These are phyloP conservation scores for Cryomyces minteri DNA, from an alignment of 495 filamentous ascomycete genomes.

Conservation along the genomic window DNA sequence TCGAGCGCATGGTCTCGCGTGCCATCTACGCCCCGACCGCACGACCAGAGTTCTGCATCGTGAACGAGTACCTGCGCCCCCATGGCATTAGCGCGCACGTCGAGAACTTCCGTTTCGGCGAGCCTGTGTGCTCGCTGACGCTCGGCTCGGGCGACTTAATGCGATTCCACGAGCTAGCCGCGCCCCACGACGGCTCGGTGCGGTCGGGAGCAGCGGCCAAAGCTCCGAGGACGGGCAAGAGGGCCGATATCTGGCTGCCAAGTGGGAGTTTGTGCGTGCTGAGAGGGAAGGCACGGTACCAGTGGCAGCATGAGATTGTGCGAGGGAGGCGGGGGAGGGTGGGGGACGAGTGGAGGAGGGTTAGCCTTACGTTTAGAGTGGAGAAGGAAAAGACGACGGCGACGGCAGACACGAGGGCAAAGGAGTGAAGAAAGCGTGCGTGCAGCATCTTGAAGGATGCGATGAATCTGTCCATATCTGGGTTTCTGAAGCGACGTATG, in stretches of 20 bases:
- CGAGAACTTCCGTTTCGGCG: slow-evolving; percentile 14
- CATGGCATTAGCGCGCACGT: slow-evolving; percentile 13
- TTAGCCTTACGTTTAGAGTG: slow-evolving; percentile 12
- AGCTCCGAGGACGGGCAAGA: slow-evolving; percentile 8
- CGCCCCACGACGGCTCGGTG: slow-evolving; percentile 11
- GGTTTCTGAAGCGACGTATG: no score
- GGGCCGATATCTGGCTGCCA: slow-evolving; percentile 7
- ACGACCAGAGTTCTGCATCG: slow-evolving; percentile 12
- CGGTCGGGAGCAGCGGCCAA: slow-evolving; percentile 9
- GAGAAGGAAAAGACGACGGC: slow-evolving; percentile 22
- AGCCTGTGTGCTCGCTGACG: slow-evolving; percentile 11
- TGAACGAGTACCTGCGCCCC: slow-evolving; percentile 11
- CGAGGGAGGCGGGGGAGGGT: slow-evolving; percentile 6
- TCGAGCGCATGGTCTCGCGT: slow-evolving; percentile 7
- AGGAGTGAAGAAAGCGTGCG: neutral
- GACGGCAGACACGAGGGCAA: neutral
- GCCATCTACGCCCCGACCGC: slow-evolving; percentile 2
- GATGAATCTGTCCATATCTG: no score
- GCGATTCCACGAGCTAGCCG: slow-evolving; percentile 10
- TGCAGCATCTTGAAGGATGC: no score
- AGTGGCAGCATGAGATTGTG: slow-evolving; percentile 15
- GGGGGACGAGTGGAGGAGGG: slow-evolving; percentile 9
- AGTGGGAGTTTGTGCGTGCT: slow-evolving; percentile 10
- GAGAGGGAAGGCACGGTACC: slow-evolving; percentile 10
- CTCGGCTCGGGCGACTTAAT: slow-evolving; percentile 6